phyloP scores from a whole-genome alignment of 2,329 filamentous ascomycete species.

The Chaetomiaceae sp. region DNA sequence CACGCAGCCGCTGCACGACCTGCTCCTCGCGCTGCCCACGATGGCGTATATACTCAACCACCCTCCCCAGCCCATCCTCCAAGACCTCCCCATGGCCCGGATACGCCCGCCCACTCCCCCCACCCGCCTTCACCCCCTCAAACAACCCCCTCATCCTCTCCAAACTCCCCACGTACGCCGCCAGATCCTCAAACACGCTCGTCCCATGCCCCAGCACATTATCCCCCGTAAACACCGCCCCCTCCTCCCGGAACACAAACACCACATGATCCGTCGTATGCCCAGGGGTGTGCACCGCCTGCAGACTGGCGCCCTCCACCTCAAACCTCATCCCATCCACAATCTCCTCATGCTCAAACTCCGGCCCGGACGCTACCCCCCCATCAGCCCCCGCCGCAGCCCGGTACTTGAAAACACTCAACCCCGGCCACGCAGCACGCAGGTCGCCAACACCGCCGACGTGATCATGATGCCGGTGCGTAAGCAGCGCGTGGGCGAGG shows the following conservation, averaged over 20 bases:
- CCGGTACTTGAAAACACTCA: conserved; percentile 56
- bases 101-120: conserved; percentile 59
- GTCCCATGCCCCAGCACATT: conserved; percentile 72
- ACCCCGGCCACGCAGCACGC: conserved; percentile 55
- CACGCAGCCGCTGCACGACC: conserved; percentile 56
- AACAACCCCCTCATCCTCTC: conserved; percentile 57
- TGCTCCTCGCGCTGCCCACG: conserved; percentile 74
- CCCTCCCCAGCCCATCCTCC: conserved; percentile 63
- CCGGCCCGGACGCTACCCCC: conserved; percentile 1
- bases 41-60: conserved; percentile 80
- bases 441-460: conserved; percentile 70
- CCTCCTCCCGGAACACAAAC: conserved; percentile 57
- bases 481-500: conserved; percentile 68
- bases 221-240: conserved; percentile 68
- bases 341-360: conserved; percentile 35
- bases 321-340: conserved; percentile 46
- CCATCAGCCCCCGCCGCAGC: conserved; percentile 29
- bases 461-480: conserved; percentile 92
- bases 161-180: conserved; percentile 56
- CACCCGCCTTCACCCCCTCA: conserved; percentile 17
- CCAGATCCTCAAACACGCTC: conserved; percentile 65
- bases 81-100: conserved; percentile 84
- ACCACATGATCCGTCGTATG: conserved; percentile 68
- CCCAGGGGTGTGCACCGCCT: conserved; percentile 61
- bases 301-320: conserved; percentile 52